A percentile compares a stretch with the other conserved stretches of the same genome.
These are phyloP conservation scores for Vishniacozyma victoriae DNA, from an alignment of 768 basidiomycete species.

Conservation along the genomic window DNA sequence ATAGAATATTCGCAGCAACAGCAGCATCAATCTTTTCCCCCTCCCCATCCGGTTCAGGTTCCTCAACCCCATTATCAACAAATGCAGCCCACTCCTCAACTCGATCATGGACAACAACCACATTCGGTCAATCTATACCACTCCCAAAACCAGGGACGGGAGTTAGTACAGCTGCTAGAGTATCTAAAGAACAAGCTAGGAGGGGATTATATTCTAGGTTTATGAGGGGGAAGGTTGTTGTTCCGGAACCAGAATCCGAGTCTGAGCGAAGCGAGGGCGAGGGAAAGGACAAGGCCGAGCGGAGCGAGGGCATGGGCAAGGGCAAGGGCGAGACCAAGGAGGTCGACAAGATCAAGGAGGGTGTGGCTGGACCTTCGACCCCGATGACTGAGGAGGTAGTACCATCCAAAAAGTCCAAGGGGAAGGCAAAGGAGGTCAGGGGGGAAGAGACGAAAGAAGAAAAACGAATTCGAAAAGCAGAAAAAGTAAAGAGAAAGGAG, in stretches of 20 bases:
- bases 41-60: slow-evolving; percentile 40
- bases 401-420: neutral
- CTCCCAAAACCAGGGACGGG: slow-evolving; percentile 48
- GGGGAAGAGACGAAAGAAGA: slow-evolving; percentile 11
- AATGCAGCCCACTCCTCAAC: slow-evolving; percentile 63
- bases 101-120: slow-evolving; percentile 51
- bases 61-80: slow-evolving; percentile 47
- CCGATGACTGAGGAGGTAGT: too few species aligned
- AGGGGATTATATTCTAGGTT: slow-evolving; percentile 71
- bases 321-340: slow-evolving; percentile 1
- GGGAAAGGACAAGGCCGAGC: neutral
- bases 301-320: neutral
- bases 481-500: slow-evolving; percentile 10
- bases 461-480: slow-evolving; percentile 4
- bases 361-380: slow-evolving; percentile 1
- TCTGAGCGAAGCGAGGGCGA: slow-evolving; percentile 51
- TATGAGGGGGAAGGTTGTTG: slow-evolving; percentile 56
- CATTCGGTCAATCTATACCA: neutral
- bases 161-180: slow-evolving; percentile 44
- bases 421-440: neutral
- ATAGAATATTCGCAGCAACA: slow-evolving; percentile 76
- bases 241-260: slow-evolving; percentile 43
- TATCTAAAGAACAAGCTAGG: slow-evolving; percentile 73
- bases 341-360: neutral
- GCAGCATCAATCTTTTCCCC: slow-evolving; percentile 70